Evolutionary conservation across 73 alveolate species (phyloP), one percentile per base, ranked within the genome.

Genomic region (Halteria grandinella): DNA sequence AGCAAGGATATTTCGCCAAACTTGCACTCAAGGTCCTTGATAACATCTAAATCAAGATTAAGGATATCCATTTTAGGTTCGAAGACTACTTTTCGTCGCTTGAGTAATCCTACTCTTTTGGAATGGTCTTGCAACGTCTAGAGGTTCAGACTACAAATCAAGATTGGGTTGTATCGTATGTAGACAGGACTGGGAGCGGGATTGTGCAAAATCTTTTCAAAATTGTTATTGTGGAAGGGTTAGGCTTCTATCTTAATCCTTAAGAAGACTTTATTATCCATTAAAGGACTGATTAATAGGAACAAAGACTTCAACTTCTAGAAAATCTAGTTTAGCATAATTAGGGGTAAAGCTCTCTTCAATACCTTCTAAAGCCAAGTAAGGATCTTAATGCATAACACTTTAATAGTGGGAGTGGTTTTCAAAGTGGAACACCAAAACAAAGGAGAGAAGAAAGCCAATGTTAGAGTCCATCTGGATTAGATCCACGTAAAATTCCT

Each of bases 201-300:
- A 7, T 14, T 11, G 15, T 6, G 2, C 18, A 5, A 21, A 62
- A 62, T 41, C 41, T 62, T 1, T 62, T 41, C 62, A 62, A 62
- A 24, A 57, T 62, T 17, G 28, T 62, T 5, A 62, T 20, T 17
- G 23, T 62, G 17, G 78, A 62, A 14, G 57, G 60, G 12, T 41
- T 62, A 29, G 78, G 78, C 23, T 15, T 62, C 7, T 62, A 62
- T 62, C 62, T 62, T 3, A 62, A 62, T 41, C 62, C 78, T 3
- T 40, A 39, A 40, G 78, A 62, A 17, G 8, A 31, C 6, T 21
- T 31, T 14, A 62, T 62, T 17, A 41, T 62, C 41, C 78, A 62
- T 39, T 27, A 62, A 62, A 20, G 43, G 45, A 62, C 78, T 20
- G 40, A 62, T 10, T 15, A 41, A 23, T 29, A 17, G 27, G 58